Conservation (phyloP, 2,329 filamentous ascomycete species). For the Cladophialophora psammophila region DNA sequence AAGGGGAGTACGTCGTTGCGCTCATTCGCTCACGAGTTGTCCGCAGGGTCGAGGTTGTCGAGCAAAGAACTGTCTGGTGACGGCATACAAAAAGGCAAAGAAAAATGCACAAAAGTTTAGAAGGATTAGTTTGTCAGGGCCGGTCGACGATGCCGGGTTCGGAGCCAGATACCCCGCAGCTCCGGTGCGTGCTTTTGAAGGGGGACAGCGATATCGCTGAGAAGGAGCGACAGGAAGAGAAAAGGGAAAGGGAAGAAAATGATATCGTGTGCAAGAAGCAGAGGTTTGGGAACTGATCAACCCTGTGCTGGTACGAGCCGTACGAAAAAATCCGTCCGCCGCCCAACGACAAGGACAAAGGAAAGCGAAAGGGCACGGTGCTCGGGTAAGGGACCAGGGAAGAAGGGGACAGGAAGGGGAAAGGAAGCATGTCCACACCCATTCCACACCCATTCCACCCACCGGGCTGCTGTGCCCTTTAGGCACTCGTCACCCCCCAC, state of each 20-base stretch:
- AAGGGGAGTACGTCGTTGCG: background rate
- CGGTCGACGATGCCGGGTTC: conserved; percentile 19
- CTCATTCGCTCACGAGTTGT: conserved; percentile 23
- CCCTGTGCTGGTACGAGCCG: conserved; percentile 16
- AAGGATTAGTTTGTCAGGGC: conserved; percentile 14
- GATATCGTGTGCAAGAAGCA: conserved; percentile 14
- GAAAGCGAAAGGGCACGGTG: background rate
- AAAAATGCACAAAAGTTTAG: conserved; percentile 11
- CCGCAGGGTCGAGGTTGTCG: conserved; percentile 12
- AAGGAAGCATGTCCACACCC: conserved; percentile 5
- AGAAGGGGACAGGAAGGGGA: background rate
- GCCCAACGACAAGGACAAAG: conserved; percentile 12
- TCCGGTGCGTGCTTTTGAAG: background rate
- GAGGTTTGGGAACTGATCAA: conserved; percentile 19
- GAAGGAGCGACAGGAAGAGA: conserved; percentile 18
- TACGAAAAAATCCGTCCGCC: conserved; percentile 11
- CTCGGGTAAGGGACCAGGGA: background rate
- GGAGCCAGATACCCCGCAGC: conserved; percentile 21
- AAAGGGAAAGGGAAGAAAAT: conserved; percentile 3
- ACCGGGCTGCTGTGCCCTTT: background rate
- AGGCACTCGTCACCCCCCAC: conserved; percentile 16
- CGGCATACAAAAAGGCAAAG: conserved; percentile 24
- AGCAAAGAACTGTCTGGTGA: conserved; percentile 25
- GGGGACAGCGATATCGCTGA: background rate
- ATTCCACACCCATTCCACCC: conserved; percentile 7